Evolutionary conservation across 306 rosid species (phyloP).

Genomic region (Acacia crassicarpa): DNA sequence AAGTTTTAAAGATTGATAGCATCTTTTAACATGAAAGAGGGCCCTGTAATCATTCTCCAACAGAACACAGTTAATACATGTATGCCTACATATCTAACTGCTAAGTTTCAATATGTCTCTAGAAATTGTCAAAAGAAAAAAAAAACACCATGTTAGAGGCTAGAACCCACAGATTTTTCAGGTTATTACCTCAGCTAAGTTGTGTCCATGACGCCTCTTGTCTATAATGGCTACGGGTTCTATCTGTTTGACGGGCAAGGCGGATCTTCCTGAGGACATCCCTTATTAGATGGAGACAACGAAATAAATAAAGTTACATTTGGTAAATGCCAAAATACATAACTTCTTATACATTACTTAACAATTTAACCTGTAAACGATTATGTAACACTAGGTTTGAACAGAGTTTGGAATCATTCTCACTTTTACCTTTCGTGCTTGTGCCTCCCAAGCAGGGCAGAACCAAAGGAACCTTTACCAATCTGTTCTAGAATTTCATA

Average conservation of each 20-base stretch:
- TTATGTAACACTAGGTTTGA: too few species aligned
- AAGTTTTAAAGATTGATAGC: background rate
- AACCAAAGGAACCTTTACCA: constrained; percentile 97
- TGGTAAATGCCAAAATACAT: background rate
- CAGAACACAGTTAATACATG: background rate
- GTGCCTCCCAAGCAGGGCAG: constrained; percentile 90
- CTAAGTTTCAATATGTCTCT: background rate
- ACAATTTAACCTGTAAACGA: constrained; percentile 10
- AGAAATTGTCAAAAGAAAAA: background rate
- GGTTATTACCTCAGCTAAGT: constrained; percentile 81
- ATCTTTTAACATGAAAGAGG: background rate
- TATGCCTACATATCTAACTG: background rate
- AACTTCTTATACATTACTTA: background rate
- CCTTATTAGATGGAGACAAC: constrained; percentile 44
- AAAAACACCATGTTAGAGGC: background rate
- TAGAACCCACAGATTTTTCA: background rate
- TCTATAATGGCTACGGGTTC: constrained; percentile 95
- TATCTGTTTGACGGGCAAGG: constrained; percentile 93
- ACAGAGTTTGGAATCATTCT: constrained; percentile 25
- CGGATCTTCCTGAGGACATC: constrained; percentile 97
- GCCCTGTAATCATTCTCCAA: background rate
- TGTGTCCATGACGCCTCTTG: constrained; percentile 95
- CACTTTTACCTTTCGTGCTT: constrained; percentile 83
- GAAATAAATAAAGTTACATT: background rate
- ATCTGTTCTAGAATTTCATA: constrained; percentile 94